Evolutionary conservation across 2,329 filamentous ascomycete genomes (phyloP), one percentile per base, ranked within the genome.

Genomic region (Trichoderma asperellum): DNA sequence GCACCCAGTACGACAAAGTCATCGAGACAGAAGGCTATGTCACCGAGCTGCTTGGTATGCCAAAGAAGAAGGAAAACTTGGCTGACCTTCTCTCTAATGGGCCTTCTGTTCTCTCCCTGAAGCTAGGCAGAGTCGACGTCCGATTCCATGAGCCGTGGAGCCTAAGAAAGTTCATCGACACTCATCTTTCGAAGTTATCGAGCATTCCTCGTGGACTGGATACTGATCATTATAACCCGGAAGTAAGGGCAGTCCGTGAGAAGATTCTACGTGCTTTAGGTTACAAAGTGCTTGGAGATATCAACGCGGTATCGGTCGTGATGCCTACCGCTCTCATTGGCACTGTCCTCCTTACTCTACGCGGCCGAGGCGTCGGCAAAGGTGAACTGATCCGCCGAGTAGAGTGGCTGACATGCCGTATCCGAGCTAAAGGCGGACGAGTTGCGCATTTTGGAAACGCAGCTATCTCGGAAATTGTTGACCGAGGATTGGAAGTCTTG

Each of bases 1-100:
- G 92, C 79, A 97, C 94, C 0, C 96, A 99, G 78, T 99, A 99
- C 77, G 96, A 99, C 84, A 99, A 98, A 77, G 96, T 99, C 68
- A 96, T 99, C 70, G 96, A 99, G 79, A 97, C 96, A 0, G 94
- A 97, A 79, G 96, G 94, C 5, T 99, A 99, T 76, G 95, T 98
- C 56, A 96, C 90, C 40, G 96, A 99, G 79, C 87, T 99, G 2
- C 86, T 99, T 0, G 96, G 96, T 3, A 91, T 96, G 71, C 96
- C 96, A 0, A 99, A 99, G 80, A 93, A 93, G 76, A 97, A 97
- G 77, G 96, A 99, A 77, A 97, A 97, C 71, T 82, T 99, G 47
- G 88, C 90, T 40, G 93, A 96, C 75, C 97, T 99, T 74, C 81
- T 99, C n/a, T 91, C 91, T 1, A 89, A 93, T 34, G 87, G 87